These are phyloP conservation scores for Rhododendron mucronatum DNA, from an alignment of 148 eudicot genomes.

Conservation along the genomic window DNA sequence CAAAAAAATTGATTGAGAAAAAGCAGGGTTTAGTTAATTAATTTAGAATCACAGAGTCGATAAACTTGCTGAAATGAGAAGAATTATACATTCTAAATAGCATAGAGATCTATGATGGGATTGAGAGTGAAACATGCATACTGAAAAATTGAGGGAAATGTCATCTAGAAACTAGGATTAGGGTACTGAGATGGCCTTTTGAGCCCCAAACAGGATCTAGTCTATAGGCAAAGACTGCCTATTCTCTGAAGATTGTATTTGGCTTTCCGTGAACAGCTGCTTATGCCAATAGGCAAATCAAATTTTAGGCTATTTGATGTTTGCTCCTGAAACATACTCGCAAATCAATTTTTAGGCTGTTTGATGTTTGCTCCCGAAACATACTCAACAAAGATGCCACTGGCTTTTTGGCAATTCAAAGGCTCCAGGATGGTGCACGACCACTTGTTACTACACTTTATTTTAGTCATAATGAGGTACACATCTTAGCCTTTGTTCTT, in stretches of 20 bases:
- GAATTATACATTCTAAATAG: not conserved
- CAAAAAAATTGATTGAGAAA: not conserved
- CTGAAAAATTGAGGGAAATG: not conserved
- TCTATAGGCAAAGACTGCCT: not conserved
- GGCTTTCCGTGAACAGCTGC: not conserved
- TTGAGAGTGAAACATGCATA: not conserved
- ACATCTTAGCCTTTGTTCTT: not conserved
- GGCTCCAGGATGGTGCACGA: not conserved
- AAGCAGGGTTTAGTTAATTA: not conserved
- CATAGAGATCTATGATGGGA: not conserved
- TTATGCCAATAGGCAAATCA: not conserved
- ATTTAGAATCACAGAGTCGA: not conserved
- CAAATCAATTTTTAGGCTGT: not conserved
- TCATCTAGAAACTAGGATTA: not conserved
- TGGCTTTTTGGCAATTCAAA: not conserved
- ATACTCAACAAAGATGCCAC: not conserved
- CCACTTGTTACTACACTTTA: not conserved
- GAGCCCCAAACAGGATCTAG: not conserved
- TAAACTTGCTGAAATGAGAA: not conserved
- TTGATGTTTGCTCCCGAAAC: not conserved
- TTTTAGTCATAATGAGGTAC: not conserved
- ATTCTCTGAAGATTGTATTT: not conserved
- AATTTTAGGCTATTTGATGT: not conserved
- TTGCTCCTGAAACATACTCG: not conserved
- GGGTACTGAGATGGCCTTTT: not conserved